Evolutionary conservation across 495 filamentous ascomycete genomes (phyloP), one percentile per base, ranked within the genome.

Genomic region (Ascodesmis nigricans): DNA sequence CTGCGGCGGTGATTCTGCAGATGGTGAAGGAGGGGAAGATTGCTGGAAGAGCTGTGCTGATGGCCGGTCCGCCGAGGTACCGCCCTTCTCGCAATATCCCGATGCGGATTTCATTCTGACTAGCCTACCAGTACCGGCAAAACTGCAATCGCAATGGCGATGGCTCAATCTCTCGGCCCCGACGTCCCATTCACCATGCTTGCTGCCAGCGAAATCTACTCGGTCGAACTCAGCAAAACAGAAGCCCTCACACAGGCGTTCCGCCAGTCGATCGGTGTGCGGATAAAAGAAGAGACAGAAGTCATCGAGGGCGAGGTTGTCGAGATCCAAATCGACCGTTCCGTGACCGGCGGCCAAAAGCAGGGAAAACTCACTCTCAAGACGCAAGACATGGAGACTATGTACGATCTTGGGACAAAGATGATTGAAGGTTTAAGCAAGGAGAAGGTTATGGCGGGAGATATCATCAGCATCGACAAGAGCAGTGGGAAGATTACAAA

Each of bases 341-440:
- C 82, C 46, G 78, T 99, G 16, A 95, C 87, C 2, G 87, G 87
- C 22, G 87, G 83, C 65, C 73, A 81, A n/a, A 87, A 91, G 63
- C 83, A 92, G 65, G 87, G 87, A 45, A 99, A 95, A 56, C 75
- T 99, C 43, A 99, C 87, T 5, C 92, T 99, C 57, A 99, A 95
- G 56, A 99, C 87, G 13, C 92, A 84, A 45, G 90, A 99, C 52
- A 99, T 99, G 87, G 87, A 99, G 58, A 91, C 87, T 13, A 79
- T 95, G 45, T 87, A 80, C 28, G 75, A 75, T 18, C 78, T 76
- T 55, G 87, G 87, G 14, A 87, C 81, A 41, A 97, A 97, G 67
- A 95, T 93, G 63, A 65, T 97, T 64, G 87, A 97, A 58, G 84
- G 83, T 20, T 87, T 97, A 41, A 90, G 93, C 57, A 93, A 93